Percentiles rank a stretch among this genome's conserved stretches.
These are phyloP conservation scores for Leishmania martiniquensis DNA, from an alignment of 208 protist species.

Conservation along the genomic window DNA sequence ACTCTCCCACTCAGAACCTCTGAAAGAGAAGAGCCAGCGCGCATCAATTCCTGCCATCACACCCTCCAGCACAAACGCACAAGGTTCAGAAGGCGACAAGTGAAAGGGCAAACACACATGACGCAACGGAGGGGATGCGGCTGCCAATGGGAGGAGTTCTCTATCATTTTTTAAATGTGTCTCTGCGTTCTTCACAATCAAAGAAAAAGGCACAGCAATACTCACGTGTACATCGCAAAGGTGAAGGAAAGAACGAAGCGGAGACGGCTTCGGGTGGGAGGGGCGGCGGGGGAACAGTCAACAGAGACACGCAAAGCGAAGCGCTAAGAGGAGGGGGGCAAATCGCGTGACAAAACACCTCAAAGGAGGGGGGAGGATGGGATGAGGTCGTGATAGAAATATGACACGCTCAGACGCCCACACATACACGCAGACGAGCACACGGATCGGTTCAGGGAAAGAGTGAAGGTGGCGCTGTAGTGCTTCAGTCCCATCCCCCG, in stretches of 20 bases:
- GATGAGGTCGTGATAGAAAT: too few relatives aligned
- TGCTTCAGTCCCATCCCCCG: background rate
- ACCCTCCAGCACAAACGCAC: background rate
- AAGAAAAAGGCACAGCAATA: background rate
- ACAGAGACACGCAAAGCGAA: too few relatives aligned
- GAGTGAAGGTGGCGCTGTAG: background rate
- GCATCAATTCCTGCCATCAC: background rate
- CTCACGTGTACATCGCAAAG: slow-evolving; percentile 17
- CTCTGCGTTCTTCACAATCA: too few relatives aligned
- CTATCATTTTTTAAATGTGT: too few relatives aligned
- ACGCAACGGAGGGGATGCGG: background rate
- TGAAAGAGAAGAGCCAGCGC: background rate
- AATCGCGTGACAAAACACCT: too few relatives aligned
- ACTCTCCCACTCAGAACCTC: background rate
- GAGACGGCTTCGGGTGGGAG: too few relatives aligned
- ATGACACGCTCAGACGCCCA: background rate
- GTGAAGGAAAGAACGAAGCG: background rate
- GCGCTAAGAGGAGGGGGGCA: too few relatives aligned
- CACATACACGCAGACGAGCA: background rate
- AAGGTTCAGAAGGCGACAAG: background rate
- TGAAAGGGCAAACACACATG: background rate
- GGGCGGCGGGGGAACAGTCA: too few relatives aligned
- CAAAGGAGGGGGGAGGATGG: too few relatives aligned
- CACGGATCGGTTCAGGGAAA: background rate
- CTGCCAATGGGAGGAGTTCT: too few relatives aligned